Evolutionary conservation across 768 basidiomycete species (phyloP), one percentile per base, ranked within the genome.

Genomic region (Rhizopogon vesiculosus): DNA sequence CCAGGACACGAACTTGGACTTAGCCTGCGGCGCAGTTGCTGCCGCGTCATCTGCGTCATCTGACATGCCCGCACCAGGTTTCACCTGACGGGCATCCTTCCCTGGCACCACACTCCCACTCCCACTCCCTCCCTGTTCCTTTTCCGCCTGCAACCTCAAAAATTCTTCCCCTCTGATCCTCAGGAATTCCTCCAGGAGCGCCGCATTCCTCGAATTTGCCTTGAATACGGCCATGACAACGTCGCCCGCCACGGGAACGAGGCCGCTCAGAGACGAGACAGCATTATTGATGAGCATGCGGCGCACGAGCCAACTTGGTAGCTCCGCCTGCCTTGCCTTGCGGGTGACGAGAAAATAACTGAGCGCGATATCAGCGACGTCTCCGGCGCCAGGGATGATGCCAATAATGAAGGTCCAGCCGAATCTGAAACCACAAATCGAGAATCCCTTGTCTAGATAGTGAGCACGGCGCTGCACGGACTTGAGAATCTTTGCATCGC

Each of bases 161-260:
- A 78, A 84, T 63, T 90, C 85, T 55, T 87, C 84, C 0, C 90
- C 92, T 44, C 94, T 78, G 31, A 91, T 76, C 38, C 86, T 78
- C 53, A 97, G 71, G 69, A 82, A 93, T 68, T 93, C 91, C 65
- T 95, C 92, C 45, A 98, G 76, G 46, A 97, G 73, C 5, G 81
- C 81, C 10, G 92, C 94, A 63, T 98, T 97, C 57, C 95, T 79
- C 15, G 86, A 89, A 70, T 98, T 98, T 18, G 93, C 85, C 67
- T 93, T 95, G 78, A 76, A 96, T 3, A 81, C 69, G 1, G 89
- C 92, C 38, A 94, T 71, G 1, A 85, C 64, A 28, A 97, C 61
- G 69, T 94, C 91, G 3, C 94, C 94, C 3, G 82, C 75, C 42
- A 88, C 53, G 0, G 93, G 93, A 3, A 95, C 65, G 45, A 85